Evolutionary conservation across 106 monocot species (phyloP).

Genomic region (Xerophyta viscosa): DNA sequence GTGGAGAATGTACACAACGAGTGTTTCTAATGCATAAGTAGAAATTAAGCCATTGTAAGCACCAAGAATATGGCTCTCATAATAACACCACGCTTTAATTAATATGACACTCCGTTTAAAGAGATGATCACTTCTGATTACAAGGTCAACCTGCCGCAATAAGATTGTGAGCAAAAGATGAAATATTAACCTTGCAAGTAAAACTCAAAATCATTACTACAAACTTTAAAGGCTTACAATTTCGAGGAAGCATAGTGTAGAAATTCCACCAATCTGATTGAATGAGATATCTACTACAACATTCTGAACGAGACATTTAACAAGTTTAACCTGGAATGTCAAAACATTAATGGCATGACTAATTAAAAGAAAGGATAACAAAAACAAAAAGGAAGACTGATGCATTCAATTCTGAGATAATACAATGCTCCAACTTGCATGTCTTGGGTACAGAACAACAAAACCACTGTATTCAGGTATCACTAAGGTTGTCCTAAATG

Average conservation of each 20-base stretch:
- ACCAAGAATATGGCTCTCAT: slow-evolving; percentile 97
- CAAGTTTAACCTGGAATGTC: slow-evolving; percentile 69
- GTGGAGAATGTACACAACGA: slow-evolving; percentile 83
- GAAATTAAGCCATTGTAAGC: slow-evolving; percentile 88
- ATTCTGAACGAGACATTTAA: slow-evolving; percentile 90
- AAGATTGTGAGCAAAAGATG: not conserved
- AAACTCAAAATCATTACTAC: not conserved
- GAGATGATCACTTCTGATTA: slow-evolving; percentile 73
- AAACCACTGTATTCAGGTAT: too few species aligned
- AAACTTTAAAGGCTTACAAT: not conserved
- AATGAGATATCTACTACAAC: slow-evolving; percentile 93
- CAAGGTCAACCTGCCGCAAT: slow-evolving; percentile 46
- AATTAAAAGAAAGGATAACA: too few species aligned
- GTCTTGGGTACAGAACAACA: too few species aligned
- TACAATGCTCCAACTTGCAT: too few species aligned
- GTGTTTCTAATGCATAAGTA: slow-evolving; percentile 94
- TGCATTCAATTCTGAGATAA: too few species aligned
- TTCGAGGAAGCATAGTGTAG: slow-evolving; percentile 87
- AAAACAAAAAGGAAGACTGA: too few species aligned
- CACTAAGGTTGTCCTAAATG: too few species aligned
- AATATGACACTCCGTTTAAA: slow-evolving; percentile 88
- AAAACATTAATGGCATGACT: not conserved
- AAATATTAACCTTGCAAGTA: not conserved
- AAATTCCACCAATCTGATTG: slow-evolving; percentile 87
- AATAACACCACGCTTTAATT: slow-evolving; percentile 97